phyloP scores from a whole-genome alignment of 1,139 yeast genomes.

The Zhuliangozyma blackwelliae region DNA sequence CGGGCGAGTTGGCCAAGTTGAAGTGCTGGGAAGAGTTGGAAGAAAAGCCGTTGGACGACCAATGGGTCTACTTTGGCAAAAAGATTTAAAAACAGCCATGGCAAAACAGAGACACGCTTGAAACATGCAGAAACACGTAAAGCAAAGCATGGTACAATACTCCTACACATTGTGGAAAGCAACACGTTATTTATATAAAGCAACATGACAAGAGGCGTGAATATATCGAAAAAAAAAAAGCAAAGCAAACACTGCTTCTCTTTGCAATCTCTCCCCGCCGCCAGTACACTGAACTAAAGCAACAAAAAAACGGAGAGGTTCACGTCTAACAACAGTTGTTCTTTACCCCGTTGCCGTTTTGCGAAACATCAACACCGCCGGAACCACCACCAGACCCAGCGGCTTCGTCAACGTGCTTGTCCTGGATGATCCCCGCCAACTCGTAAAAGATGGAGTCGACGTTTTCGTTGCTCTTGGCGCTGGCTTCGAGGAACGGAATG shows the following conservation, averaged over 20 bases:
- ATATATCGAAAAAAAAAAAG: too few relatives aligned
- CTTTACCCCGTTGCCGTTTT: conserved; percentile 27
- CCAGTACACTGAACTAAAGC: too few relatives aligned
- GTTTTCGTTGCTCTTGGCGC: conserved; percentile 89
- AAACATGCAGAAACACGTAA: background rate
- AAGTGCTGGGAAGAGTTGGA: conserved; percentile 66
- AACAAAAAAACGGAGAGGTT: too few relatives aligned
- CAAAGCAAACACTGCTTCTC: too few relatives aligned
- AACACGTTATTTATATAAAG: background rate
- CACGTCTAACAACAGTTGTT: conserved; percentile 35
- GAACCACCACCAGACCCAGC: conserved; percentile 17
- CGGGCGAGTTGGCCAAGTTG: conserved; percentile 63
- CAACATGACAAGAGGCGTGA: background rate
- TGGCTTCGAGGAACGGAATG: conserved; percentile 89
- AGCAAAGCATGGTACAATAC: background rate
- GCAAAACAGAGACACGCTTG: background rate
- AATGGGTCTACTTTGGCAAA: conserved; percentile 69
- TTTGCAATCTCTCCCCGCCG: too few relatives aligned
- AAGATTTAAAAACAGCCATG: conserved; percentile 27
- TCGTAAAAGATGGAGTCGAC: conserved; percentile 91
- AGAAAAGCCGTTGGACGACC: conserved; percentile 67
- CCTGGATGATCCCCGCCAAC: conserved; percentile 84
- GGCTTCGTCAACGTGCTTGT: conserved; percentile 53
- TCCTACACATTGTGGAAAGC: background rate
- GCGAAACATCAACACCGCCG: conserved; percentile 46